Evolutionary conservation across 345 rosid genomes (phyloP).

Genomic region (Citrus medica): DNA sequence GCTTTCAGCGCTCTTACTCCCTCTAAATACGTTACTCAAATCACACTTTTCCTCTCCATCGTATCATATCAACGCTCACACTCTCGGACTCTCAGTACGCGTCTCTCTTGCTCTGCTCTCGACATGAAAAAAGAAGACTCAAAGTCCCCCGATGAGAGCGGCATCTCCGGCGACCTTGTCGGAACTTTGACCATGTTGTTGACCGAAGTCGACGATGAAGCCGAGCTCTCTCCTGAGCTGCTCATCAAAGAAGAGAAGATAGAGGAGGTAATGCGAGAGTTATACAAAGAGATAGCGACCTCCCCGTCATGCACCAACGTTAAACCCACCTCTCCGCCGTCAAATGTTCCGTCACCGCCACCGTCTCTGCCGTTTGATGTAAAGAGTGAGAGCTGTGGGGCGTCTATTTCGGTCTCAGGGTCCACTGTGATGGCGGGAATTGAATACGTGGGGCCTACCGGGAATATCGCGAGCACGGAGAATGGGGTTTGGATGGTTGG

Average conservation of each 20-base stretch:
- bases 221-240: slow-evolving; percentile 24
- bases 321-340: slow-evolving; percentile 1
- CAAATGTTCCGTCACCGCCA: background rate
- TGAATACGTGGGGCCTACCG: slow-evolving; percentile 16
- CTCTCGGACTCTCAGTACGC: background rate
- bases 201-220: slow-evolving; percentile 22
- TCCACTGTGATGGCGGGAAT: slow-evolving; percentile 39
- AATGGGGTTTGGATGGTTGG: background rate
- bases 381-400: slow-evolving; percentile 41
- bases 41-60: background rate
- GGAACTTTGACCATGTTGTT: slow-evolving; percentile 18
- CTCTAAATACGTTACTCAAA: background rate
- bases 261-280: slow-evolving; percentile 42
- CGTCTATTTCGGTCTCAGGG: slow-evolving; percentile 27
- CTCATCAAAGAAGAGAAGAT: slow-evolving; percentile 36
- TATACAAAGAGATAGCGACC: slow-evolving; percentile 36
- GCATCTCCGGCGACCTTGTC: background rate
- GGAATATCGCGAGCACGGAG: background rate
- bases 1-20: too few relatives aligned
- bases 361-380: slow-evolving; percentile 3
- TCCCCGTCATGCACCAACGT: background rate
- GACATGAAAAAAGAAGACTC: slow-evolving; percentile 8
- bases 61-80: background rate
- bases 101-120: too few relatives aligned
- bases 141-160: background rate